Percentiles rank a stretch among this genome's conserved stretches.
Conservation (phyloP, 805 yeast species). For the Metschnikowia peoriensis region DNA sequence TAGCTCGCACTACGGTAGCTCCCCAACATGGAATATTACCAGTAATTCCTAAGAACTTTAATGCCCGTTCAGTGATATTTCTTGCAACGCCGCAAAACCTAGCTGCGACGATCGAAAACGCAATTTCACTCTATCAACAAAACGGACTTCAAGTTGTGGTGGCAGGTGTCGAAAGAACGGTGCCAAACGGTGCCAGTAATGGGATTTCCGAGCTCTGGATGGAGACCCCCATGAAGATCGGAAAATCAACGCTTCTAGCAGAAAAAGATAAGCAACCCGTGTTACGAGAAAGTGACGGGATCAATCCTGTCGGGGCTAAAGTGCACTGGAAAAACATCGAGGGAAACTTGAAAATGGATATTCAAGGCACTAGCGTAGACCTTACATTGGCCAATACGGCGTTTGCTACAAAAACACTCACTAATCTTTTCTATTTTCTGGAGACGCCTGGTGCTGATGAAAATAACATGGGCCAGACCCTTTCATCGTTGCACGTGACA, state of each 20-base stretch:
- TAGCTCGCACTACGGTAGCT: slow-evolving; percentile 16
- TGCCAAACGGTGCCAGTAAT: slow-evolving; percentile 29
- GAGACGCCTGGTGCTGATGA: slow-evolving; percentile 1
- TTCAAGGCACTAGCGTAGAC: slow-evolving; percentile 19
- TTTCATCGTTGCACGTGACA: slow-evolving; percentile 26
- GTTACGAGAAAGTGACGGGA: slow-evolving; percentile 35
- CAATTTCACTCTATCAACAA: slow-evolving; percentile 26
- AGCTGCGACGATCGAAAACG: slow-evolving; percentile 28
- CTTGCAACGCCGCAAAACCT: slow-evolving; percentile 38
- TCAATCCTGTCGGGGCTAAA: slow-evolving; percentile 32
- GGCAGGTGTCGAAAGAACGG: slow-evolving; percentile 41
- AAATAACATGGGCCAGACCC: slow-evolving; percentile 27
- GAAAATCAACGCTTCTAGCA: slow-evolving; percentile 20
- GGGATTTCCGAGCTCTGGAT: slow-evolving; percentile 43
- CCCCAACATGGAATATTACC: slow-evolving; percentile 5
- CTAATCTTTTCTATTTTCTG: slow-evolving; percentile 37
- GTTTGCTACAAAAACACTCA: slow-evolving; percentile 33
- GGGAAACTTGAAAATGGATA: slow-evolving; percentile 22
- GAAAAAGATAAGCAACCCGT: slow-evolving; percentile 23
- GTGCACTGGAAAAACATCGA: slow-evolving; percentile 39
- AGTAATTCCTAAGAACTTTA: slow-evolving; percentile 12
- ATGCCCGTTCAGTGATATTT: slow-evolving; percentile 31
- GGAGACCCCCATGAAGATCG: slow-evolving; percentile 23
- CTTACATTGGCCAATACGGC: slow-evolving; percentile 40
- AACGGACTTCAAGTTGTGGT: slow-evolving; percentile 34